These are phyloP conservation scores for Plasmopara halstedii DNA, from an alignment of 352 stramenopile species.

Conservation along the genomic window DNA sequence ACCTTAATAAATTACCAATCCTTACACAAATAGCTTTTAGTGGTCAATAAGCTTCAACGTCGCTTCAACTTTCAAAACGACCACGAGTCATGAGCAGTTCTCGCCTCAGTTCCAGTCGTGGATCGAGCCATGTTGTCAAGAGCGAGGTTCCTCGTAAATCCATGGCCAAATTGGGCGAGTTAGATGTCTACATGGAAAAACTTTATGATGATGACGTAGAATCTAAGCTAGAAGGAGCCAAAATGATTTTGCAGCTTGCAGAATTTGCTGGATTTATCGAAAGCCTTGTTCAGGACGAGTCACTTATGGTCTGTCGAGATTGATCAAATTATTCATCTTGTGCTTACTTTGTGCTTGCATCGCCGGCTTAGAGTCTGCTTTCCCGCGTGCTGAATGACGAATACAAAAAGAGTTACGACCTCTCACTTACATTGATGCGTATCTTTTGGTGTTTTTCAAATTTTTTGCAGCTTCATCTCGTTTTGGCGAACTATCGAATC, in stretches of 20 bases:
- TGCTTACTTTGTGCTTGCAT: neutral
- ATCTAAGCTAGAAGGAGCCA: slow-evolving; percentile 81
- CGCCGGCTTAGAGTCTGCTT: slow-evolving; percentile 46
- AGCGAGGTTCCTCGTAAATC: slow-evolving; percentile 42
- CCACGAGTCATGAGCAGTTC: slow-evolving; percentile 20
- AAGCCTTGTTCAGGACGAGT: slow-evolving; percentile 89
- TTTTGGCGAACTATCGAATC: slow-evolving; percentile 91
- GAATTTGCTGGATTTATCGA: slow-evolving; percentile 88
- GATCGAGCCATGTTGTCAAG: slow-evolving; percentile 8
- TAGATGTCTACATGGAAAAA: slow-evolving; percentile 92
- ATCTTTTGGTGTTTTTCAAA: slow-evolving; percentile 95
- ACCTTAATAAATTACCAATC: no score
- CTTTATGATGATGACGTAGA: slow-evolving; percentile 90
- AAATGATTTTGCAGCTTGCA: slow-evolving; percentile 89
- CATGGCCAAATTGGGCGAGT: slow-evolving; percentile 56
- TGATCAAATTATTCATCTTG: no score
- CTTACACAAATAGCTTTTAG: no score
- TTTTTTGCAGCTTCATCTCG: slow-evolving; percentile 90
- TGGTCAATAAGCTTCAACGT: slow-evolving; percentile 22
- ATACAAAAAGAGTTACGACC: slow-evolving; percentile 92
- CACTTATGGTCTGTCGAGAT: slow-evolving; percentile 82
- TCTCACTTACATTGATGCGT: slow-evolving; percentile 91
- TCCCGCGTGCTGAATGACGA: slow-evolving; percentile 92
- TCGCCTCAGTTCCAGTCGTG: slow-evolving; percentile 18
- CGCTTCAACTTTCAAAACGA: slow-evolving; percentile 1